phyloP scores from a whole-genome alignment of 306 rosid genomes.

The Heteromeles arbutifolia region DNA sequence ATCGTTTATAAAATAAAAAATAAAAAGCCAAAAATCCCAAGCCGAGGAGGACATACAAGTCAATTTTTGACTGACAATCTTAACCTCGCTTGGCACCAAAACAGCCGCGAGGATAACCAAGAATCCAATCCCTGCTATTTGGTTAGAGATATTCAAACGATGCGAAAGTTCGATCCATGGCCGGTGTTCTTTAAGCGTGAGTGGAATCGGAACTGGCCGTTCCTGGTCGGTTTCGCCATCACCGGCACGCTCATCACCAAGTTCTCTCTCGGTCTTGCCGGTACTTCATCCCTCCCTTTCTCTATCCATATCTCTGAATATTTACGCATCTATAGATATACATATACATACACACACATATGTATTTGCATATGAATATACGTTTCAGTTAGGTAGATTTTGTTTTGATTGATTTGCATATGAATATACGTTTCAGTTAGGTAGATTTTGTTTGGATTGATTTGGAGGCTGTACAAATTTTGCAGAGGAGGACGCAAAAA shows the following conservation, averaged over 20 bases:
- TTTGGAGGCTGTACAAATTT: background rate
- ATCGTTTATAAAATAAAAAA: too few relatives aligned
- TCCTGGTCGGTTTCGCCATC: conserved; percentile 54
- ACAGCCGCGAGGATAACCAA: background rate
- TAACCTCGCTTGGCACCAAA: too few relatives aligned
- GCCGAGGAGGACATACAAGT: too few relatives aligned
- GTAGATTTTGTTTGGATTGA: background rate
- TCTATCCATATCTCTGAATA: background rate
- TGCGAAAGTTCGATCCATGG: conserved; percentile 60
- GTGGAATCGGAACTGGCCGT: conserved; percentile 61
- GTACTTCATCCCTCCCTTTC: conserved; percentile 12
- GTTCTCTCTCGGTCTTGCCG: conserved; percentile 39
- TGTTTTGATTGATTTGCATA: too few relatives aligned
- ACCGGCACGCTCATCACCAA: conserved; percentile 47
- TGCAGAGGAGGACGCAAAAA: conserved; percentile 15
- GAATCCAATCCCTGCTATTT: too few relatives aligned
- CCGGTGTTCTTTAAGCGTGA: conserved; percentile 55
- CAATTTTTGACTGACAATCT: too few relatives aligned
- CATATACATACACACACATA: background rate
- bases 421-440: too few relatives aligned
- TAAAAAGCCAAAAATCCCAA: too few relatives aligned
- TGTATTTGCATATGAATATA: background rate
- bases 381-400: too few relatives aligned
- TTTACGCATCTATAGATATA: background rate
- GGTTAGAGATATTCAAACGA: too few relatives aligned